Base-by-base conservation (phyloP, 768 basidiomycete species). In the Boletus rubroflammeus region DNA sequence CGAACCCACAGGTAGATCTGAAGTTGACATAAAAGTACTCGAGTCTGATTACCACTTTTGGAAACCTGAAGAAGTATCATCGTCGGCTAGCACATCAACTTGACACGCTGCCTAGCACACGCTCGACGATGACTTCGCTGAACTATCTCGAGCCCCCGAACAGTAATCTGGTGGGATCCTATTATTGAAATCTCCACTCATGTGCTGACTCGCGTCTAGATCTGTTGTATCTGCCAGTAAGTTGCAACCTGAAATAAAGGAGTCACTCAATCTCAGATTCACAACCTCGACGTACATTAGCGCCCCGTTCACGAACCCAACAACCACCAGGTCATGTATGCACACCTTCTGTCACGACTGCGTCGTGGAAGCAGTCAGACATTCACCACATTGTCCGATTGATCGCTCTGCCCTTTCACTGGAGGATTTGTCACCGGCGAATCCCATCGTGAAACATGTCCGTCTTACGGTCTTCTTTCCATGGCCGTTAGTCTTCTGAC, bases 301-400 rank as follows among this genome's bases (percentile, higher is more conserved):
- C 23, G 76, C 78, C 51, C 89, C 91, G 3, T 93, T 94, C 64
- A 72, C 82, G 8, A 81, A 91, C 29, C 93, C 93, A 10, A 79
- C 78, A 1, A 88, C 88, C 0, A 85, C 90, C 0, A 78, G 72
- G 38, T 82, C 85, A 8, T 95, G 93, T 62, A 76, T 81, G 55
- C 93, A 93, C 66, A 95, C 91, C 0, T 95, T 95, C 68, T 96
- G 93, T 68, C 71, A 72, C n/a, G 85, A 83, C 29, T 96, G 93
- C 64, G 89, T 94, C 55, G 61, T 73, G n/a, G 75, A 77, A 47
- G 88, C 93, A 0, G 77, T 95, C 4, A 67, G 71, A 13, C 81
- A 88, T 55, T 82, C 84, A 7, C 74, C 79, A 0, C 84, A 85
- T 56, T 96, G 93, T 67, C 93, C 93, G 11, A 83, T 96, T 29